phyloP scores from a whole-genome alignment of 2,329 filamentous ascomycete species.

The Metarhizium anisopliae region DNA sequence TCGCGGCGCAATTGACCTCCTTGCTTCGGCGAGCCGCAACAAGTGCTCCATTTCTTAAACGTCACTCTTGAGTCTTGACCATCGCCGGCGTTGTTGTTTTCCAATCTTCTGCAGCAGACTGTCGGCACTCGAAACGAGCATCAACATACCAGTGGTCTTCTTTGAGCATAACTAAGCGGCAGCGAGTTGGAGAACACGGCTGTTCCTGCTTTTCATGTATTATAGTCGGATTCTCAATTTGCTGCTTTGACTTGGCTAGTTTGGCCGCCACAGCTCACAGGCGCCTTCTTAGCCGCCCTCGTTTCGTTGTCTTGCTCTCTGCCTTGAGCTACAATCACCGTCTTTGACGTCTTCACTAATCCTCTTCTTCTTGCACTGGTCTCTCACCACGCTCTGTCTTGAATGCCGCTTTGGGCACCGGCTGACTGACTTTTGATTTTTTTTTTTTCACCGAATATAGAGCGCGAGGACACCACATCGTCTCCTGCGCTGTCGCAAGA shows the following conservation, averaged over 20 bases:
- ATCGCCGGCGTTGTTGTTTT: no score
- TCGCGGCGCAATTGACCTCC: no score
- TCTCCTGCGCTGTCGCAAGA: neutral
- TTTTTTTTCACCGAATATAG: neutral
- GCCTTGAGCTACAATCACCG: neutral
- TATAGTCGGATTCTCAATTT: neutral
- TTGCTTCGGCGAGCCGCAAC: no score
- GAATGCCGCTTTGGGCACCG: neutral
- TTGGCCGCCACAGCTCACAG: neutral
- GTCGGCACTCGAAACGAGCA: neutral
- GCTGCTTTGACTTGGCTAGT: neutral
- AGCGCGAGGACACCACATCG: neutral
- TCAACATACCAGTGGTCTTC: neutral
- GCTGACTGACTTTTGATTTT: neutral
- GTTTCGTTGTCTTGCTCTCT: neutral
- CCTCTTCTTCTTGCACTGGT: neutral
- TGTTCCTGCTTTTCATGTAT: neutral
- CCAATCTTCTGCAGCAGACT: no score
- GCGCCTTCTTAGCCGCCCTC: neutral
- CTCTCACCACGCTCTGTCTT: neutral
- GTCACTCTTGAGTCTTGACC: no score
- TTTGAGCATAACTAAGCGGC: no score
- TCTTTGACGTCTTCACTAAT: neutral
- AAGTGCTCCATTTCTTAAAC: no score
- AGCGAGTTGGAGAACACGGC: neutral